Percentiles rank a stretch among this genome's conserved stretches.
Evolutionary conservation across 2,329 filamentous ascomycete genomes (phyloP).

Genomic region (Fusarium protoensiforme): DNA sequence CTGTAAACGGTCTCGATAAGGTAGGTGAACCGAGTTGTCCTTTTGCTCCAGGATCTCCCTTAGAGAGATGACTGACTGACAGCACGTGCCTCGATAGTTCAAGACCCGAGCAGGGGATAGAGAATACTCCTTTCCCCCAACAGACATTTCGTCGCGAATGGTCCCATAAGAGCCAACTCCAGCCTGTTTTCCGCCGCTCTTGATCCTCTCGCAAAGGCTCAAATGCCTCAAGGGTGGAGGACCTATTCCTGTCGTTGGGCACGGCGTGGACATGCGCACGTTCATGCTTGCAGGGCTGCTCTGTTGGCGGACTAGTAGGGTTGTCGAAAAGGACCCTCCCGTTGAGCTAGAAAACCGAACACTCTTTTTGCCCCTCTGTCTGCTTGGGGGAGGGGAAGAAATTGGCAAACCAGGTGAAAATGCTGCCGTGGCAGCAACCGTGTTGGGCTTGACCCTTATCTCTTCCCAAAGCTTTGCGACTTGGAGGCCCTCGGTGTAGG

Average conservation of each 20-base stretch:
- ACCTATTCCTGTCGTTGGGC: not conserved
- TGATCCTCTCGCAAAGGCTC: not conserved
- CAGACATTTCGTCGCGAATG: not conserved
- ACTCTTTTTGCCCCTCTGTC: not conserved
- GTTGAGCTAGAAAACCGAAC: not conserved
- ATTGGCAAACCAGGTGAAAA: not conserved
- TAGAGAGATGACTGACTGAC: not conserved
- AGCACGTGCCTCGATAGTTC: rapidly evolving
- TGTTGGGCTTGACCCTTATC: not conserved
- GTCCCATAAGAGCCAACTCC: not conserved
- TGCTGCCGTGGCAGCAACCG: not conserved
- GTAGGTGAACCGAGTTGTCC: not conserved
- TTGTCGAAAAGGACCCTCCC: not conserved
- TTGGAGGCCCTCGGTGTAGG: not conserved
- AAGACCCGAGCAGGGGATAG: not conserved
- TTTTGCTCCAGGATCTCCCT: not conserved
- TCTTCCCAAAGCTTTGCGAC: not conserved
- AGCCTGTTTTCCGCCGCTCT: not conserved
- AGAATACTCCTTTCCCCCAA: not conserved
- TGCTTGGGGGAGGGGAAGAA: not conserved
- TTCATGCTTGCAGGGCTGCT: not conserved
- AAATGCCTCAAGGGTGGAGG: rapidly evolving
- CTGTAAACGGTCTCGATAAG: not conserved
- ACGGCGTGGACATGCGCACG: not conserved
- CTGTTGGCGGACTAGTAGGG: not conserved